These are phyloP conservation scores for Botryotinia convoluta DNA, from an alignment of 2,329 filamentous ascomycete genomes.

Conservation along the genomic window DNA sequence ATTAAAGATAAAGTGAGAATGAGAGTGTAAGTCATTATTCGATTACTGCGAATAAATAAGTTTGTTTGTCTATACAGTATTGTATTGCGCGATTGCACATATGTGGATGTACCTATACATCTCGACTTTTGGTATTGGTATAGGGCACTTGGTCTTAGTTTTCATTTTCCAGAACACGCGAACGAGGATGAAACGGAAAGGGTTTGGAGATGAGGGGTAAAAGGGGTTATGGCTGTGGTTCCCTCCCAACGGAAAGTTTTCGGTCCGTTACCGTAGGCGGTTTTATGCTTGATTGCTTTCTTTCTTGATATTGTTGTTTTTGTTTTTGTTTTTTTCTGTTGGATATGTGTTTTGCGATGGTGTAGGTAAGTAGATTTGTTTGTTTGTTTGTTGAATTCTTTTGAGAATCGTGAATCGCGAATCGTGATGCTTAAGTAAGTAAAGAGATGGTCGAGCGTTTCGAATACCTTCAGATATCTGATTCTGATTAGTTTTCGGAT, in stretches of 20 bases:
- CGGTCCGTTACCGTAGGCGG: background rate
- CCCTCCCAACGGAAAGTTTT: background rate
- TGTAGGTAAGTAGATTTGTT: background rate
- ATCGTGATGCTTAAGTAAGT: too few species aligned
- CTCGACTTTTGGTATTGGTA: background rate
- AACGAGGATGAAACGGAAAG: background rate
- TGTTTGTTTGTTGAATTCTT: background rate
- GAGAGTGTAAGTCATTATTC: background rate
- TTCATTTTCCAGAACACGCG: background rate
- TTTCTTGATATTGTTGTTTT: background rate
- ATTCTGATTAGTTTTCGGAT: background rate
- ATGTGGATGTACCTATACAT: too few species aligned
- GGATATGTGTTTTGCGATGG: background rate
- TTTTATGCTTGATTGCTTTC: background rate
- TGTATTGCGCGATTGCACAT: background rate
- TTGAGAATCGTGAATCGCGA: too few species aligned
- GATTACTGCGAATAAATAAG: background rate
- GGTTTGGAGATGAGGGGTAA: background rate
- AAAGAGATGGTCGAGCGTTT: background rate
- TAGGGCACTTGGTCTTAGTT: too few species aligned
- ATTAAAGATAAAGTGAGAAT: too few species aligned
- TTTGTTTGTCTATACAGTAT: background rate
- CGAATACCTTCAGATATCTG: background rate
- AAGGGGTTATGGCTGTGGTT: background rate
- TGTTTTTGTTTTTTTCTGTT: background rate